Evolutionary conservation across 2,329 filamentous ascomycete genomes (phyloP).

Genomic region (Penicillium oxalicum): DNA sequence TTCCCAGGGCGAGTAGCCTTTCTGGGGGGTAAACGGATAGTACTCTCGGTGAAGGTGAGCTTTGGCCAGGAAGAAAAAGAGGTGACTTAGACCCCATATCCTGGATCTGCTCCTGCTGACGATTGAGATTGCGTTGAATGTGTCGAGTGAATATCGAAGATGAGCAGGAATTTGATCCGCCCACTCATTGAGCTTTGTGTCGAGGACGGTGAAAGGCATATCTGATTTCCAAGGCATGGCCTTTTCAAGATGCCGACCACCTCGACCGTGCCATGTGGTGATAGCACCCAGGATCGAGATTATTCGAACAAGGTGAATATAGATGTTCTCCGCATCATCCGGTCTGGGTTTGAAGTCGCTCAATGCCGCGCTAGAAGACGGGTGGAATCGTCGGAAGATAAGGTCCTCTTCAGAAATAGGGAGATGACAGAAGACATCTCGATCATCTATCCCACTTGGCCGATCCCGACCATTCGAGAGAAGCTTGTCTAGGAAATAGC

Average conservation of each 20-base stretch:
- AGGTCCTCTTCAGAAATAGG: slow-evolving; percentile 2
- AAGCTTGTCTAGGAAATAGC: slow-evolving; percentile 2
- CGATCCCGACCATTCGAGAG: slow-evolving; percentile 3
- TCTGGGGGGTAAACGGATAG: background rate
- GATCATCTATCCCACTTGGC: background rate
- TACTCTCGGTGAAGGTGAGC: slow-evolving; percentile 1
- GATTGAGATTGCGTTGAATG: background rate
- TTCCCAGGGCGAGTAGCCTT: background rate
- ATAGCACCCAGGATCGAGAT: slow-evolving; percentile 1
- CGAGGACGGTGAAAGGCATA: slow-evolving; percentile 1
- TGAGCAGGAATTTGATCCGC: background rate
- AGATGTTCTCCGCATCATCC: background rate
- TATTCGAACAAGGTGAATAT: background rate
- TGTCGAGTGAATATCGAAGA: background rate
- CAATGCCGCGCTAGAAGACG: background rate
- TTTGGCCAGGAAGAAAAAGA: slow-evolving; percentile 3
- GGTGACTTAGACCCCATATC: background rate
- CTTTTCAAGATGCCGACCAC: background rate
- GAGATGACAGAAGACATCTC: slow-evolving; percentile 1
- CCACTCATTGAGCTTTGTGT: background rate
- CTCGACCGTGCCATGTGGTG: slow-evolving; percentile 1
- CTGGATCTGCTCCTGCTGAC: background rate
- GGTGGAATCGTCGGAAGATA: background rate
- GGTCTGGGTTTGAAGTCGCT: background rate
- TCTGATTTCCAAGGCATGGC: background rate